Conservation (phyloP, 2,329 filamentous ascomycete genomes). For the Rhinocladiella mackenziei region DNA sequence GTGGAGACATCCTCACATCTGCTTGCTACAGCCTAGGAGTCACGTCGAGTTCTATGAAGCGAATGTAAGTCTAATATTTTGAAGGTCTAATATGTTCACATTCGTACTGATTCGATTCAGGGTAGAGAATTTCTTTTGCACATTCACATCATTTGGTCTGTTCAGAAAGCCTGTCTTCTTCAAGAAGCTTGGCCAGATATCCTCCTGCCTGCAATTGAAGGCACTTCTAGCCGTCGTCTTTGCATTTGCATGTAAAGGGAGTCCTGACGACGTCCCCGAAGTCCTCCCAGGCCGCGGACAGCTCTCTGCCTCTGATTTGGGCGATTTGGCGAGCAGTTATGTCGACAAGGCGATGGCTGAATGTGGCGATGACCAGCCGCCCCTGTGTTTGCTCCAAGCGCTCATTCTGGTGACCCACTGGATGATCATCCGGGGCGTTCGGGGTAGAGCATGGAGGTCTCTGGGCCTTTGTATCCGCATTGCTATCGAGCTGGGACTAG, state of each 20-base stretch:
- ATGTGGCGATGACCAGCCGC: slow-evolving; percentile 35
- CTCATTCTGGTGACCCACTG: slow-evolving; percentile 36
- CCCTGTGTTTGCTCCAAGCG: slow-evolving; percentile 38
- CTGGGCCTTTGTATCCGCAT: slow-evolving; percentile 32
- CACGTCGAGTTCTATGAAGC: background rate
- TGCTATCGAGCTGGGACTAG: slow-evolving; percentile 36
- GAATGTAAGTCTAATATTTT: slow-evolving; percentile 2
- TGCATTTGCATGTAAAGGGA: slow-evolving; percentile 31
- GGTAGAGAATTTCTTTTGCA: slow-evolving; percentile 29
- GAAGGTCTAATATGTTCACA: background rate
- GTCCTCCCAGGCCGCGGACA: background rate
- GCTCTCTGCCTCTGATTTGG: slow-evolving; percentile 21
- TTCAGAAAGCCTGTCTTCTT: slow-evolving; percentile 34
- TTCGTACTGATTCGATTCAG: slow-evolving; percentile 1
- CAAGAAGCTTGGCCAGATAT: slow-evolving; percentile 27
- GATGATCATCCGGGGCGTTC: slow-evolving; percentile 37
- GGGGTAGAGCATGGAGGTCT: slow-evolving; percentile 37
- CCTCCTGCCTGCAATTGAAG: slow-evolving; percentile 22
- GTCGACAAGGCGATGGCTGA: slow-evolving; percentile 33
- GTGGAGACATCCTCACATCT: background rate
- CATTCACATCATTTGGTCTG: slow-evolving; percentile 35
- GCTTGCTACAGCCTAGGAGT: slow-evolving; percentile 1
- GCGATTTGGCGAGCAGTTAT: slow-evolving; percentile 27
- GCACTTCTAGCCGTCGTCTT: slow-evolving; percentile 35
- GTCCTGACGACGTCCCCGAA: slow-evolving; percentile 2